Evolutionary conservation across 2,329 filamentous ascomycete genomes (phyloP).

Genomic region (Hypocreales sp.): DNA sequence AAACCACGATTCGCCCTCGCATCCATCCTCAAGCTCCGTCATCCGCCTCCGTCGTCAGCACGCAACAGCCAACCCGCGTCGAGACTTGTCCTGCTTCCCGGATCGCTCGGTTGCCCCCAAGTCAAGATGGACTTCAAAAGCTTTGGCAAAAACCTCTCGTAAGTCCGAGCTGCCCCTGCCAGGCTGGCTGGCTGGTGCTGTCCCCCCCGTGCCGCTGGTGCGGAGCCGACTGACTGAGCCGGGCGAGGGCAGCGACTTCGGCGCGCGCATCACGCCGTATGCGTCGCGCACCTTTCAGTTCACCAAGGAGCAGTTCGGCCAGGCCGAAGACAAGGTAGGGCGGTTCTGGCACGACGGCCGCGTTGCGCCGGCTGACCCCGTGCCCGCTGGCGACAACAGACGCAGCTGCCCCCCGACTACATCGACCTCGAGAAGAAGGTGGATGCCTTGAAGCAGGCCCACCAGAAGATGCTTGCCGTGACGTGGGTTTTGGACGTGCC

Average conservation of each 20-base stretch:
- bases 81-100: no score
- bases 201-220: no score
- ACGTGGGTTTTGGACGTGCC: constrained; percentile 52
- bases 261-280: constrained; percentile 79
- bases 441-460: constrained; percentile 90
- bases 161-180: constrained; percentile 12
- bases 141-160: constrained; percentile 41
- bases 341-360: no score
- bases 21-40: no score
- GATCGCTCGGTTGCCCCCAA: neutral
- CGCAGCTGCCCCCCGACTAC: constrained; percentile 92
- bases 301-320: constrained; percentile 93
- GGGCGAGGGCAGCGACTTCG: constrained; percentile 33
- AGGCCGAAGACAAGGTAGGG: constrained; percentile 85
- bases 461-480: constrained; percentile 92
- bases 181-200: no score
- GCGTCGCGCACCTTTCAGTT: constrained; percentile 91
- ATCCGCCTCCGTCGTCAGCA: no score
- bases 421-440: constrained; percentile 97
- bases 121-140: constrained; percentile 42
- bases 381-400: constrained; percentile 33
- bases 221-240: no score
- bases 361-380: constrained; percentile 7
- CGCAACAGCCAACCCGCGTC: no score
- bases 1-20: no score